Evolutionary conservation across 1,139 yeast species (phyloP).

Genomic region (Yamadazyma buinensis): DNA sequence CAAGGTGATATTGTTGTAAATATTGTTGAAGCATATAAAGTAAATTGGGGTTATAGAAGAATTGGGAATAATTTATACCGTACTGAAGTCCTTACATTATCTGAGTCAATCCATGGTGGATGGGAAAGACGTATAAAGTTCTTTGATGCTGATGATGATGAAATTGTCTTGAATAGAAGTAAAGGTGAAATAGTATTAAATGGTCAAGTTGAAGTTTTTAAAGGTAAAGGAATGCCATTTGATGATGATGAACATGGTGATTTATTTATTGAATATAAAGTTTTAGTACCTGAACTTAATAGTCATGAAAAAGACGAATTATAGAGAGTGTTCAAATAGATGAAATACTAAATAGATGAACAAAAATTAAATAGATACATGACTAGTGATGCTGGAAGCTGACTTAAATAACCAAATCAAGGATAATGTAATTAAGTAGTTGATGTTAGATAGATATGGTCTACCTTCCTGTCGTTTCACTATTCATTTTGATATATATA

Average conservation of each 20-base stretch:
- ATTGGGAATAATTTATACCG: conserved; percentile 71
- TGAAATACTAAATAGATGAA: too few relatives aligned
- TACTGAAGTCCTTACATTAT: conserved; percentile 68
- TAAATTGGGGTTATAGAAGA: conserved; percentile 83
- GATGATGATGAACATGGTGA: conserved; percentile 66
- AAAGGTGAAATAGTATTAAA: conserved; percentile 50
- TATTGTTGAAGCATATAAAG: conserved; percentile 48
- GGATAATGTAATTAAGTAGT: too few relatives aligned
- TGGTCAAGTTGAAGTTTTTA: conserved; percentile 68
- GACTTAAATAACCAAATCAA: too few relatives aligned
- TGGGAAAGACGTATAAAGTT: conserved; percentile 70
- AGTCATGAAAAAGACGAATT: conserved; percentile 12
- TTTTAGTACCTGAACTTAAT: conserved; percentile 43
- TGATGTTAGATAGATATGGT: too few relatives aligned
- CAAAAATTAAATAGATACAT: too few relatives aligned
- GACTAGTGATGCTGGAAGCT: too few relatives aligned
- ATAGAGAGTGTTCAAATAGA: too few relatives aligned
- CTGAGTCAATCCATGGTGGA: conserved; percentile 74
- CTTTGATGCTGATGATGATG: conserved; percentile 55
- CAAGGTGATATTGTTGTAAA: conserved; percentile 75
- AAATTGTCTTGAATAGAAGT: conserved; percentile 45
- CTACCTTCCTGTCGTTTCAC: too few relatives aligned
- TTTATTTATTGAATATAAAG: conserved; percentile 65
- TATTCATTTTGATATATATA: too few relatives aligned
- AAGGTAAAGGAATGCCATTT: conserved; percentile 84